A percentile compares a stretch with the other conserved stretches of the same genome.
These are phyloP conservation scores for Chalciporus sp. DNA, from an alignment of 1,284 basidiomycete genomes.

Conservation along the genomic window DNA sequence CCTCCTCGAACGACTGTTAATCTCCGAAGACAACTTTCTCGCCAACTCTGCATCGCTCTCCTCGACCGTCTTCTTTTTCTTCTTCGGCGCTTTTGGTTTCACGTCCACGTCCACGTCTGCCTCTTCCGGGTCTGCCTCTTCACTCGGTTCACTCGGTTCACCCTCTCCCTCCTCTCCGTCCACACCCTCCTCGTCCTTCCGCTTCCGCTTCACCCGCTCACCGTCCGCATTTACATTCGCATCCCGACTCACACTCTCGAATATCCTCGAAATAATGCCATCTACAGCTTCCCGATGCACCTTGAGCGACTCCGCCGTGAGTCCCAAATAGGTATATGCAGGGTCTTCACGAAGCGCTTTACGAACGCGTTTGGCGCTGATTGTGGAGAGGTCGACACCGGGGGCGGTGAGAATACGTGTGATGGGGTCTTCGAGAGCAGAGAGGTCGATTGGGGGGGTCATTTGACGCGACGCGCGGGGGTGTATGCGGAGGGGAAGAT, in stretches of 20 bases:
- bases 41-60: conserved; percentile 66
- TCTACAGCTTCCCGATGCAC: conserved; percentile 62
- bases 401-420: conserved; percentile 68
- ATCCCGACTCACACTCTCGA: conserved; percentile 51
- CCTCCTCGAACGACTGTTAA: conserved; percentile 65
- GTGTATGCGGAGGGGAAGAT: background rate
- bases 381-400: conserved; percentile 67
- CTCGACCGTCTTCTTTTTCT: conserved; percentile 46
- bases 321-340: conserved; percentile 39
- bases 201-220: conserved; percentile 28
- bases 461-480: conserved; percentile 10
- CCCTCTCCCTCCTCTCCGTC: conserved; percentile 37
- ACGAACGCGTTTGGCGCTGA: conserved; percentile 79
- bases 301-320: conserved; percentile 59
- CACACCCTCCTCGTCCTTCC: conserved; percentile 36
- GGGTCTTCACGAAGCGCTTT: conserved; percentile 55
- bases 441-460: conserved; percentile 40
- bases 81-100: conserved; percentile 44
- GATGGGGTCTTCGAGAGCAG: conserved; percentile 59
- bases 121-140: conserved; percentile 39
- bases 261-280: conserved; percentile 59
- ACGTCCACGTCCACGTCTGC: conserved; percentile 35
- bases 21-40: conserved; percentile 68
- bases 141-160: conserved; percentile 34
- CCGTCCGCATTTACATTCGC: conserved; percentile 17